phyloP scores from a whole-genome alignment of 306 rosid species.

The Acacia acuminata region DNA sequence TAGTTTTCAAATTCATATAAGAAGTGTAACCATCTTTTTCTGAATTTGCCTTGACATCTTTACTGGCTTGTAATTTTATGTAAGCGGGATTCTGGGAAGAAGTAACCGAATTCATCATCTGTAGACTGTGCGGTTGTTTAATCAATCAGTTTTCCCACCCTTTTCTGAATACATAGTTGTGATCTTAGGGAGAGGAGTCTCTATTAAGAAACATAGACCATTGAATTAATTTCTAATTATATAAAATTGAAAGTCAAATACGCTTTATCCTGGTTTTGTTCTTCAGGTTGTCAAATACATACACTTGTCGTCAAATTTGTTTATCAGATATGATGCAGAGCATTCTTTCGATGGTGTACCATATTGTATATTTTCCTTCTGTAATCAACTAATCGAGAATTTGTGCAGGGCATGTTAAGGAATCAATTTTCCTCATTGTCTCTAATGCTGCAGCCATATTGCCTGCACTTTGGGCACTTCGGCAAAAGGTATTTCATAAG shows the following conservation, averaged over 20 bases:
- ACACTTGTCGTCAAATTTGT: not conserved
- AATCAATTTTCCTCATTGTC: constrained; percentile 74
- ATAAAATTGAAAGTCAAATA: not conserved
- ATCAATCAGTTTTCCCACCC: not conserved
- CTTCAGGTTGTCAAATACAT: not conserved
- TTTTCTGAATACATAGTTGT: not conserved
- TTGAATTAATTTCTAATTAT: not conserved
- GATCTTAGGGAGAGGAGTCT: not conserved
- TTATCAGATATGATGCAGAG: not conserved
- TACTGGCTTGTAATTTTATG: not conserved
- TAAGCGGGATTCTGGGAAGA: not conserved
- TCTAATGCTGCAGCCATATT: constrained; percentile 89
- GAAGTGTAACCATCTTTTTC: not conserved
- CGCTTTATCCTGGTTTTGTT: not conserved
- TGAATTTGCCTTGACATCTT: not conserved
- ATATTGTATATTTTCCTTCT: not conserved
- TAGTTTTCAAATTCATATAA: not conserved
- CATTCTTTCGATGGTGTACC: not conserved
- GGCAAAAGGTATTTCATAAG: constrained; percentile 60
- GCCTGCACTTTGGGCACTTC: constrained; percentile 92
- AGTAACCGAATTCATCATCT: not conserved
- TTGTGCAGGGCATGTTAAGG: constrained; percentile 71
- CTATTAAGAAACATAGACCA: not conserved
- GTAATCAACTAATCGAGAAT: constrained; percentile 27
- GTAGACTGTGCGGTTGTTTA: not conserved